phyloP scores from a whole-genome alignment of 176 grass and related monocot genomes.

The Alloteropsis semialata region DNA sequence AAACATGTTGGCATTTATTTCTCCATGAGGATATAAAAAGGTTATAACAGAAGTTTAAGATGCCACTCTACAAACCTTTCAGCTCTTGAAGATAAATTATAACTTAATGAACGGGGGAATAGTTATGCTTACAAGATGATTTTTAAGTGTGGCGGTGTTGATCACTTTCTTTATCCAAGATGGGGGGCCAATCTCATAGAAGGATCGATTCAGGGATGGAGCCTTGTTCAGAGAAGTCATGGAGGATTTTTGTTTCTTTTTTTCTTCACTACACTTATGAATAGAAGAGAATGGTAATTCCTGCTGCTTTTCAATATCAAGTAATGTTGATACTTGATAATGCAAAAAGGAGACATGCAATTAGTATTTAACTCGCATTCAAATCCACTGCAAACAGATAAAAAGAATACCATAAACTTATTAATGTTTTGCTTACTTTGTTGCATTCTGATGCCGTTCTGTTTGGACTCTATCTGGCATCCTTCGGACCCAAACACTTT shows the following conservation, averaged over 20 bases:
- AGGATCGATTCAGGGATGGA: not conserved
- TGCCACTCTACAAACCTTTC: not conserved
- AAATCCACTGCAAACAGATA: not conserved
- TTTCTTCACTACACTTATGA: not conserved
- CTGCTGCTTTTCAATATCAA: not conserved
- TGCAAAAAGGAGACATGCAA: not conserved
- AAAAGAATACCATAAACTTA: no score
- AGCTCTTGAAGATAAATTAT: not conserved
- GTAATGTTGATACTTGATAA: not conserved
- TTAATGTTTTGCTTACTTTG: not conserved
- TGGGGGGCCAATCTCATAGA: not conserved
- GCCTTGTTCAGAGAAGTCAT: not conserved
- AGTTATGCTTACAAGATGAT: slow-evolving; percentile 8
- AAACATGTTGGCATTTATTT: no score
- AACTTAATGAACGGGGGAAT: not conserved
- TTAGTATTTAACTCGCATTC: not conserved
- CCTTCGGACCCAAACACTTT: not conserved
- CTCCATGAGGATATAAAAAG: no score
- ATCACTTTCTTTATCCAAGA: slow-evolving; percentile 37
- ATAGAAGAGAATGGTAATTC: not conserved
- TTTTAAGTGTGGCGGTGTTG: not conserved
- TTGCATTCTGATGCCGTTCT: not conserved
- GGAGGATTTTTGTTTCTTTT: not conserved
- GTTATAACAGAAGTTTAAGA: not conserved
- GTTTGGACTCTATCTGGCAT: not conserved